Base-by-base conservation (phyloP, 1,284 basidiomycete genomes). In the Xerocomus tenax region DNA sequence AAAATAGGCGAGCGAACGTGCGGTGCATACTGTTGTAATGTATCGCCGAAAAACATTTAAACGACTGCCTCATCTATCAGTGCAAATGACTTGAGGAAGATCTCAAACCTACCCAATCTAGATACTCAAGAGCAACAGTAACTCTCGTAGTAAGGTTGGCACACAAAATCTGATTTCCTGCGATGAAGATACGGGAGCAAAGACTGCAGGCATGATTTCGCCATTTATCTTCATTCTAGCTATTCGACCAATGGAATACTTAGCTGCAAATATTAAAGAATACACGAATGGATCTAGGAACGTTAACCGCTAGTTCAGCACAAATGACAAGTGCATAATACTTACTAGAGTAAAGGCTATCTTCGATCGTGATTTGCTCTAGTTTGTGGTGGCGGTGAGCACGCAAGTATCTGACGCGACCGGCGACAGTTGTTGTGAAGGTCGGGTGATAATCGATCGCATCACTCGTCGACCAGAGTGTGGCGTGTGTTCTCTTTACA, bases 261-360 rank as follows among this genome's bases (percentile, higher is more conserved):
- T 49, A 18, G 62, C 51, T 30, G 61, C 48, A 29, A 62, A 64
- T 42, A 54, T n/a, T 45, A 64, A 26, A 30, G 51, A 40, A 42
- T 54, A 39, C 45, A 3, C 34, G 50, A 42, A 63, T 63, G 16
- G 49, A 57, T 39, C 60, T 64, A 32, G 30, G 23, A 28, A 34
- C 8, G 18, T 57, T 16, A 40, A 40, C 6, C 18, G 6, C 18
- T 15, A 12, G 18, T 23, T 7, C 23, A 18, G 28, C 32, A 34
- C 15, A 10, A 29, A 42, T 10, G 18, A 42, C 13, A 10, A 3
- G 7, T 36, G 12, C 35, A 36, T 12, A 19, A 18, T 15, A 46
- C 60, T 45, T 45, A 61, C 62, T 64, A 56, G 3, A 34, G 51
- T 45, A 47, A 47, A 54, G 30, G 50, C 54, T 29, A 59, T 45